These are phyloP conservation scores for Ophiostoma sp. DNA, from an alignment of 2,329 filamentous ascomycete genomes.

Conservation along the genomic window DNA sequence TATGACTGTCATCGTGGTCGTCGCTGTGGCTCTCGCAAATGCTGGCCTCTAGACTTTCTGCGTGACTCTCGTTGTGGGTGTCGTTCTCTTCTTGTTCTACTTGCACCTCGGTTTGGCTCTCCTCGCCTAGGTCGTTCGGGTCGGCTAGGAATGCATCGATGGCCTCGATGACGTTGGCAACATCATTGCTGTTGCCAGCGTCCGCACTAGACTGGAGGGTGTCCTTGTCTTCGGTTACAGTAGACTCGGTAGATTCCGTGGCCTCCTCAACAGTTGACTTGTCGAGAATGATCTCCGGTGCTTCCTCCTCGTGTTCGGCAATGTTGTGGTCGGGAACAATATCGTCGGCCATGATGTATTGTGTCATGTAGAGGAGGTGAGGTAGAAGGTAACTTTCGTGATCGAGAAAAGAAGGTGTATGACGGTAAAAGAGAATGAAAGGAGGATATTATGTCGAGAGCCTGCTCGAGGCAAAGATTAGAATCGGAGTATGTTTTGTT, in stretches of 20 bases:
- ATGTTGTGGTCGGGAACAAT: slow-evolving; percentile 51
- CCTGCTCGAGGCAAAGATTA: not conserved
- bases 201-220: not conserved
- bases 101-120: not conserved
- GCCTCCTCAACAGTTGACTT: not conserved
- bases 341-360: slow-evolving; percentile 34
- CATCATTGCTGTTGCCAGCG: not conserved
- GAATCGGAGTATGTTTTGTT: not conserved
- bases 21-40: not conserved
- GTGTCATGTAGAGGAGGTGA: not conserved
- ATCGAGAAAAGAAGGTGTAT: not conserved
- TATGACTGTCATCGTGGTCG: not conserved
- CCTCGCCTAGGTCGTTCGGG: not conserved
- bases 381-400: not conserved
- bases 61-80: not conserved
- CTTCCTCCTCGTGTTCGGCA: slow-evolving; percentile 35
- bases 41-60: not conserved
- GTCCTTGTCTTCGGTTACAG: not conserved
- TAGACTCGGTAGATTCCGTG: not conserved
- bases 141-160: slow-evolving; percentile 20
- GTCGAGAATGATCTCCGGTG: not conserved
- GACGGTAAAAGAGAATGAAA: not conserved
- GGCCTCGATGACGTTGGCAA: slow-evolving; percentile 15
- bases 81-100: not conserved
- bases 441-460: not conserved